Evolutionary conservation across 2,329 filamentous ascomycete genomes (phyloP), one percentile per base, ranked within the genome.

Genomic region (Fonsecaea pugnacius): DNA sequence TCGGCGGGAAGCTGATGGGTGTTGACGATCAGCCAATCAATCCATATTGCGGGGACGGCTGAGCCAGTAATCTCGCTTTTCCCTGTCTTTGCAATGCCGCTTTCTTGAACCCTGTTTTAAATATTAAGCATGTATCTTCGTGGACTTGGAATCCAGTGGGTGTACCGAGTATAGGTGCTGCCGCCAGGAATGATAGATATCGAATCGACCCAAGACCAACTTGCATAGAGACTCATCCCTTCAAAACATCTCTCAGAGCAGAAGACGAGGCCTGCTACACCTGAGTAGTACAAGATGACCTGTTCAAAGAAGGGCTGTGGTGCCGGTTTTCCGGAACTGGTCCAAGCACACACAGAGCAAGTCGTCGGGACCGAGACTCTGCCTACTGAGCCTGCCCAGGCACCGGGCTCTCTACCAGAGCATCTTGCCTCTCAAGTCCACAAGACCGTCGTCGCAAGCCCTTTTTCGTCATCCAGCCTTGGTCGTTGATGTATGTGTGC

Each of bases 21-120:
- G 32, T 38, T 6, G 4, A 16, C 21, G 18, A 40, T 16, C 33
- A 60, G 43, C 57, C 57, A 60, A 52, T 51, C 43, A 40, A 12
- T 33, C 18, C 18, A n/a, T 30, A 46, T 21, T 18, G 55, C 24
- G 40, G 55, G 35, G 55, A 16, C 16, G 30, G 27, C 12, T 24
- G 30, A 24, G 30, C 21, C 10, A 24, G 6, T 46, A 40, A 58
- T 58, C 48, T 58, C 38, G 18, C 30, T 33, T 27, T 18, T 16
- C 14, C 18, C n/a, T 50, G 36, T 30, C 16, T 35, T 32, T 35
- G 53, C 33, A 12, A 30, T 30, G 27, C 7, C 14, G 24, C 21
- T 18, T 12, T 24, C 21, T 14, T 14, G 5, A 46, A 46, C 10
- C 40, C 6, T 30, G 27, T 30, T 30, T 30, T 30, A 38, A 12